These are phyloP conservation scores for Cytospora paraplurivora DNA, from an alignment of 2,329 filamentous ascomycete species.

Conservation along the genomic window DNA sequence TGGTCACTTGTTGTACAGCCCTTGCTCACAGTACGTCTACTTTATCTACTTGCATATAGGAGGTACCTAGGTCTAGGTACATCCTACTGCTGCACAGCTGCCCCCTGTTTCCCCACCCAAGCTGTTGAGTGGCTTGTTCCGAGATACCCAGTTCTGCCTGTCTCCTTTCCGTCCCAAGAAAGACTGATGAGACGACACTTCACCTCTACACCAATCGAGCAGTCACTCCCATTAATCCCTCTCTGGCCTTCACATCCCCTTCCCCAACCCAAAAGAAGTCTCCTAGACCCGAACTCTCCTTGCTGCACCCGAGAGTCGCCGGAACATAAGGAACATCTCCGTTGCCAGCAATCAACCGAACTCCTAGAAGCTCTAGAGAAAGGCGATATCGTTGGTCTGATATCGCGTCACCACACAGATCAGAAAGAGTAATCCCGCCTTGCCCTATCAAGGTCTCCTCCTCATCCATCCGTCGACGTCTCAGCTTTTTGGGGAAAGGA, in stretches of 20 bases:
- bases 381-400: constrained; percentile 25
- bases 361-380: constrained; percentile 10
- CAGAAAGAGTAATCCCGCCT: background rate
- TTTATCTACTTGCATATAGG: no score
- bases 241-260: background rate
- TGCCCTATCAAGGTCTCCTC: constrained; percentile 18
- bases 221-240: constrained; percentile 1
- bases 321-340: background rate
- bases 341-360: constrained; percentile 5
- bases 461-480: constrained; percentile 11
- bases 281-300: constrained; percentile 6
- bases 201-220: constrained; percentile 13
- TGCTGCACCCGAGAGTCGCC: background rate
- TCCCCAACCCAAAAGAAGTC: background rate
- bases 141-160: background rate
- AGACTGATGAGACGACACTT: constrained; percentile 1
- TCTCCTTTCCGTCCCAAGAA: constrained; percentile 5
- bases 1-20: no score
- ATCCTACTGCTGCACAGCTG: background rate
- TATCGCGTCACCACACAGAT: constrained; percentile 13
- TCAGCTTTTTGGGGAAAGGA: constrained; percentile 23
- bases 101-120: background rate
- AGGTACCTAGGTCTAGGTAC: no score
- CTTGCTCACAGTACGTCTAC: no score
- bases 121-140: constrained; percentile 10